Evolutionary conservation across 805 yeast species (phyloP).

Genomic region (Henningerozyma blattae): DNA sequence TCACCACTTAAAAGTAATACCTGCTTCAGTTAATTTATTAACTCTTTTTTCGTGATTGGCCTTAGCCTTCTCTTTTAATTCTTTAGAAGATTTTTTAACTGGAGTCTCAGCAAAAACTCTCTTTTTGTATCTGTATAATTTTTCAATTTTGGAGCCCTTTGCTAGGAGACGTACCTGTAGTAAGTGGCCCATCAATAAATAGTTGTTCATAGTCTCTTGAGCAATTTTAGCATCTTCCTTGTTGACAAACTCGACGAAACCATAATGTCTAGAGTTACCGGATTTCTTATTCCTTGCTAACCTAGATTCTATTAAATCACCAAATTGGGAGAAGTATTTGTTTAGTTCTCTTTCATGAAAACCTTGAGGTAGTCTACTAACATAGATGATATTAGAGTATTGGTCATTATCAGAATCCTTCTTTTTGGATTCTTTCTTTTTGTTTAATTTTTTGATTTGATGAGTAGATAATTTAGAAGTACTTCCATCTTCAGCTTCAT

Average conservation of each 20-base stretch:
- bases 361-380: conserved; percentile 89
- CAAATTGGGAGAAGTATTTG: conserved; percentile 83
- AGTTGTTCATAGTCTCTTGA: conserved; percentile 92
- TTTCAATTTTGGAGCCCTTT: conserved; percentile 34
- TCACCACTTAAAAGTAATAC: conserved; percentile 27
- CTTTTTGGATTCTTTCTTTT: conserved; percentile 15
- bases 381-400: conserved; percentile 62
- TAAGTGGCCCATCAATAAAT: conserved; percentile 77
- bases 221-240: conserved; percentile 76
- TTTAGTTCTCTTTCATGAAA: conserved; percentile 70
- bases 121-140: conserved; percentile 26
- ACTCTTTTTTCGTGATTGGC: conserved; percentile 25
- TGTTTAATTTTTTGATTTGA: conserved; percentile 20
- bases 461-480: conserved; percentile 10
- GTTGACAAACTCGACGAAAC: conserved; percentile 72
- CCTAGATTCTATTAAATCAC: conserved; percentile 65
- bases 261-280: conserved; percentile 86
- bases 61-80: conserved; percentile 22
- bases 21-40: conserved; percentile 24
- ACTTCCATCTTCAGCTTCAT: conserved; percentile 18
- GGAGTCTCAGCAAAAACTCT: conserved; percentile 22
- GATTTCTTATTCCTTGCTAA: conserved; percentile 82
- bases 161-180: conserved; percentile 49
- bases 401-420: conserved; percentile 11
- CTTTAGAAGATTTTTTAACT: conserved; percentile 20